Evolutionary conservation across 164 flowering plant genomes (phyloP).

Genomic region (Houttuynia cordata): DNA sequence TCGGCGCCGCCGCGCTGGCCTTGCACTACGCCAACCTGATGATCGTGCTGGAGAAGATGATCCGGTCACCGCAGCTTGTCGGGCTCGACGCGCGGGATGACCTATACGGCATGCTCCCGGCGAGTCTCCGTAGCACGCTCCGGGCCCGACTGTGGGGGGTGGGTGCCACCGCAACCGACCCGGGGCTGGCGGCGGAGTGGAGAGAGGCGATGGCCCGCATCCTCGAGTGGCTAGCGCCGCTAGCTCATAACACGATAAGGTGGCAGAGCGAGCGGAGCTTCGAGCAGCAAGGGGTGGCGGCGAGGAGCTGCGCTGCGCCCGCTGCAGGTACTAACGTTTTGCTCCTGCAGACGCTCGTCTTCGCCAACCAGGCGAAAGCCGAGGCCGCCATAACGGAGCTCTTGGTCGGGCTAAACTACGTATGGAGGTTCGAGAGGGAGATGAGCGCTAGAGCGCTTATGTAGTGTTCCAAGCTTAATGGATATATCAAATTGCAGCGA

Average conservation of each 20-base stretch:
- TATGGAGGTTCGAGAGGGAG: conserved; percentile 94
- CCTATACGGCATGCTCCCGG: conserved; percentile 71
- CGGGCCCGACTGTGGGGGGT: conserved; percentile 60
- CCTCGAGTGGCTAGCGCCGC: conserved; percentile 69
- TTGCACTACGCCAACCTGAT: conserved; percentile 80
- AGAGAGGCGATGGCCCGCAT: conserved; percentile 62
- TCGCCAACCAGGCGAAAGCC: conserved; percentile 72
- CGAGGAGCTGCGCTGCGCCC: conserved; percentile 25
- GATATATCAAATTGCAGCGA: conserved; percentile 5
- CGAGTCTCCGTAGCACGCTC: conserved; percentile 45
- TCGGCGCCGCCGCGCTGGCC: conserved; percentile 62
- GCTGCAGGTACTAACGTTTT: conserved; percentile 36
- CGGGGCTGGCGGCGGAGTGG: conserved; percentile 76
- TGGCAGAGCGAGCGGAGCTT: conserved; percentile 97
- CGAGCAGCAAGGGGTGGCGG: conserved; percentile 55
- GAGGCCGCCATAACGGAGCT: conserved; percentile 96
- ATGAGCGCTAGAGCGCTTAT: conserved; percentile 79
- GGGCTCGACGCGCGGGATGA: conserved; percentile 86
- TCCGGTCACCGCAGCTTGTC: conserved; percentile 65
- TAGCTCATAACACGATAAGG: conserved; percentile 86
- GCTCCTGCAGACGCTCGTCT: conserved; percentile 62
- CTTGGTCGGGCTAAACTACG: conserved; percentile 83
- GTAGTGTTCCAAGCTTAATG: conserved; percentile 35
- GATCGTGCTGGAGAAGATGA: conserved; percentile 79
- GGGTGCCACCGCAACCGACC: conserved; percentile 62